Percentiles rank a stretch among this genome's conserved stretches.
Evolutionary conservation across 2,329 filamentous ascomycete species (phyloP).

Genomic region (Penicillium sp.): DNA sequence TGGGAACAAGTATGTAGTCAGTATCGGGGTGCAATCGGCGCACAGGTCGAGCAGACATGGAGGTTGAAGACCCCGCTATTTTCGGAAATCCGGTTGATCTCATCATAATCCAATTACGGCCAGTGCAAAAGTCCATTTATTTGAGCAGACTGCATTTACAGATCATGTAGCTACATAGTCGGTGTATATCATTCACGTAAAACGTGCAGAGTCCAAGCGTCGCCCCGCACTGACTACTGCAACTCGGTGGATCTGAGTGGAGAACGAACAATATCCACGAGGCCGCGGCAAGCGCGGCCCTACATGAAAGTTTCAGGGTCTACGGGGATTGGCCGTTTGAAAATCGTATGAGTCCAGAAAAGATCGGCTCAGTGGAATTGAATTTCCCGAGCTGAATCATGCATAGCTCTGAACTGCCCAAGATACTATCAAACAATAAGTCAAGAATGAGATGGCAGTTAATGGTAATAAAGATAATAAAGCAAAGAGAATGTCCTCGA

Average conservation of each 20-base stretch:
- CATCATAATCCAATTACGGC: neutral
- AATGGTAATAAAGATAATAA: constrained; percentile 7
- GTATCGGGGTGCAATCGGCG: neutral
- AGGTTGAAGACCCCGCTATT: neutral
- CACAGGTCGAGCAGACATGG: neutral
- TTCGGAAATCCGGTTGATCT: neutral
- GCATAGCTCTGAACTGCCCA: neutral
- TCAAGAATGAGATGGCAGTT: constrained; percentile 8
- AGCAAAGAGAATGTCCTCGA: constrained; percentile 5
- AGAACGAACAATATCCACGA: neutral
- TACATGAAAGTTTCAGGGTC: neutral
- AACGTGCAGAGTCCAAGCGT: neutral
- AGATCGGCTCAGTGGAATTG: neutral
- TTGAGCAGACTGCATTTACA: neutral
- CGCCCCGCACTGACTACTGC: neutral
- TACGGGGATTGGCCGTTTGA: neutral
- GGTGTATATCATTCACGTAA: neutral
- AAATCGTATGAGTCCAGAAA: neutral
- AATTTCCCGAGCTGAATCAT: neutral
- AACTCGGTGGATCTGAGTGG: neutral
- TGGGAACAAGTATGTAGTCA: too few species aligned
- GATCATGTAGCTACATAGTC: neutral
- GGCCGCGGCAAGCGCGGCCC: neutral
- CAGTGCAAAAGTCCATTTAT: neutral
- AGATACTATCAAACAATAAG: constrained; percentile 10